Evolutionary conservation across 371 early-diverging fungal genomes (phyloP), one percentile per base, ranked within the genome.

Genomic region (Mucor plumbeus): DNA sequence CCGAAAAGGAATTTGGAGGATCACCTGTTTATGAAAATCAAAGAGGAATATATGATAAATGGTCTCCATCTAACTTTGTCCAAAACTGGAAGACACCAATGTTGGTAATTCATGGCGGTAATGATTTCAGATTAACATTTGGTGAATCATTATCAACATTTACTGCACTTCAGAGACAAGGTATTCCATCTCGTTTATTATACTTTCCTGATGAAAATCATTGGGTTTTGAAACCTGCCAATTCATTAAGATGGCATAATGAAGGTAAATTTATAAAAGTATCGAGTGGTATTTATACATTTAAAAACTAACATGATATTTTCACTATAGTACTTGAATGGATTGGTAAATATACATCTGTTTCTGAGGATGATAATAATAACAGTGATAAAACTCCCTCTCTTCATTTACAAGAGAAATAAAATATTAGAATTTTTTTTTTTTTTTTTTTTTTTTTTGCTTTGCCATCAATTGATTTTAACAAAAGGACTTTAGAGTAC

Each of bases 131-230:
- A 34, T 69, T 94, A 35, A 83, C 87, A 5, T 83, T 87, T 31
- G 81, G 85, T 33, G 92, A 93, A 68, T 92, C 92, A 10, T 74
- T 95, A 31, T 77, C 91, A 17, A 85, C 92, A 0, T 95, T 94
- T 70, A 92, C 94, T 0, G 94, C 92, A 0, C 77, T 94, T 47
- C 91, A 93, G 64, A 85, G 93, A 59, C 88, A 82, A 68, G 87
- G 89, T 11, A 77, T 94, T 53, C 88, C 89, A 33, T 88, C 92
- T 1, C 84, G 87, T 10, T 71, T 94, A 21, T 65, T 95, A 17
- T 91, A 92, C 64, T 95, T 93, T 82, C 92, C 92, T 26, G 92
- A 94, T 69, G 95, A 94, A 72, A 92, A 85, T 72, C 91, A 92
- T 70, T 88, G 89, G 87, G 89, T 92, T 10, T 73, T 89, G 61